These are phyloP conservation scores for Abortiporus biennis DNA, from an alignment of 1,284 basidiomycete genomes.

Conservation along the genomic window DNA sequence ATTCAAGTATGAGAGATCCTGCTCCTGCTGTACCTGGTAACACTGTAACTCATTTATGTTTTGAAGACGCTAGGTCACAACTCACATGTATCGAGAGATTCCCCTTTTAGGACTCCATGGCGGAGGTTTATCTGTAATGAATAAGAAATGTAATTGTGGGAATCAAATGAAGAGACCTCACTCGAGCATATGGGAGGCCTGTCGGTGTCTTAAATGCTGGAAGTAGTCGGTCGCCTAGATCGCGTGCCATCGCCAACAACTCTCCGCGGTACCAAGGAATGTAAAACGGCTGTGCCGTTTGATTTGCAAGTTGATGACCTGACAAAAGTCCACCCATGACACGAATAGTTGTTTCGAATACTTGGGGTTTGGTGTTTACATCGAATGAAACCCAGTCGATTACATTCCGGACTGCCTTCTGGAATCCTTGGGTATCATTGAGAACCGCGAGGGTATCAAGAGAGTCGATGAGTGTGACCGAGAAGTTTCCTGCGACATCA, in stretches of 20 bases:
- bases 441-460: conserved; percentile 80
- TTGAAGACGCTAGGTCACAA: conserved; percentile 11
- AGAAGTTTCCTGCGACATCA: conserved; percentile 85
- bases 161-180: conserved; percentile 26
- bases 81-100: conserved; percentile 77
- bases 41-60: conserved; percentile 4
- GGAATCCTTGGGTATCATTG: conserved; percentile 67
- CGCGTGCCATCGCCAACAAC: conserved; percentile 73
- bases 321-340: conserved; percentile 86
- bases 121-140: conserved; percentile 63
- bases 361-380: conserved; percentile 86
- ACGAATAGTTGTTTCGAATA: conserved; percentile 88
- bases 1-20: conserved; percentile 87
- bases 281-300: conserved; percentile 58
- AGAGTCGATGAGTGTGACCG: conserved; percentile 76
- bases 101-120: conserved; percentile 59
- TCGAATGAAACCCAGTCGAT: conserved; percentile 80
- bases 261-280: conserved; percentile 75
- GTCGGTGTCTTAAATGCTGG: conserved; percentile 88
- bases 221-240: conserved; percentile 78
- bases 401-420: conserved; percentile 67
- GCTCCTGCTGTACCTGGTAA: conserved; percentile 81
- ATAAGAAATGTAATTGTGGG: conserved; percentile 8
- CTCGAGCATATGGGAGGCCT: conserved; percentile 85
- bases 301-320: conserved; percentile 75